Percentiles rank a stretch among this genome's conserved stretches.
Evolutionary conservation across 2,329 filamentous ascomycete genomes (phyloP).

Genomic region (Trichophyton equinum): DNA sequence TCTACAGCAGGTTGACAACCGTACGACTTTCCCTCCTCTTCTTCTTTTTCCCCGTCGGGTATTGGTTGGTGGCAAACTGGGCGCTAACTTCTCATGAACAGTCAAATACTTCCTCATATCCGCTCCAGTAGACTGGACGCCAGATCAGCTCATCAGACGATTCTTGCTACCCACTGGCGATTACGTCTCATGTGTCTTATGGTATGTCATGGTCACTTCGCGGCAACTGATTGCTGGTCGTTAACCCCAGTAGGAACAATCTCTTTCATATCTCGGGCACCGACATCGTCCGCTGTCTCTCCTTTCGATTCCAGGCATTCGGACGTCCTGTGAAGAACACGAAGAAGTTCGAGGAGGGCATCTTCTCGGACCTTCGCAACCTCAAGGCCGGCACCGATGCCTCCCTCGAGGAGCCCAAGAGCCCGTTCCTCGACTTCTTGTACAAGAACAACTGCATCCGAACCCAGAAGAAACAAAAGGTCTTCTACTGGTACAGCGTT

Average conservation of each 20-base stretch:
- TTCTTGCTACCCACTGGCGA: slow-evolving; percentile 94
- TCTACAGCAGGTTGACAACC: slow-evolving; percentile 93
- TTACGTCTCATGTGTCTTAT: slow-evolving; percentile 96
- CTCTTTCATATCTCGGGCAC: slow-evolving; percentile 98
- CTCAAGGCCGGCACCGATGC: slow-evolving; percentile 97
- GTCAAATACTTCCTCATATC: slow-evolving; percentile 99
- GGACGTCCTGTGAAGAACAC: slow-evolving; percentile 98
- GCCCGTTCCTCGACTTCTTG: slow-evolving; percentile 91
- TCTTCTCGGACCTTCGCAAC: slow-evolving; percentile 96
- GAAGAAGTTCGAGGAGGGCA: slow-evolving; percentile 99
- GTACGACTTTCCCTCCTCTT: slow-evolving; percentile 43
- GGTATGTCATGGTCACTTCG: slow-evolving; percentile 41
- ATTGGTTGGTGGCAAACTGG: neutral
- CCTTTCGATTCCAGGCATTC: slow-evolving; percentile 97
- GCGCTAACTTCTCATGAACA: slow-evolving; percentile 27
- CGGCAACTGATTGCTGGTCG: slow-evolving; percentile 1
- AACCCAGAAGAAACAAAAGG: slow-evolving; percentile 99
- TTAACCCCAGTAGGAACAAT: slow-evolving; percentile 57
- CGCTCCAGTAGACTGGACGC: slow-evolving; percentile 92
- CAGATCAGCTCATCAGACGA: slow-evolving; percentile 89
- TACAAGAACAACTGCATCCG: slow-evolving; percentile 99
- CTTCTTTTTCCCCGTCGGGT: neutral
- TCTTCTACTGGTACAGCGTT: slow-evolving; percentile 99
- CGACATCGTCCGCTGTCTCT: slow-evolving; percentile 94
- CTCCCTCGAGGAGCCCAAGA: slow-evolving; percentile 96